Evolutionary conservation across 192 early-diverging fungal genomes (phyloP), one percentile per base, ranked within the genome.

Genomic region (Coemansia sp.): DNA sequence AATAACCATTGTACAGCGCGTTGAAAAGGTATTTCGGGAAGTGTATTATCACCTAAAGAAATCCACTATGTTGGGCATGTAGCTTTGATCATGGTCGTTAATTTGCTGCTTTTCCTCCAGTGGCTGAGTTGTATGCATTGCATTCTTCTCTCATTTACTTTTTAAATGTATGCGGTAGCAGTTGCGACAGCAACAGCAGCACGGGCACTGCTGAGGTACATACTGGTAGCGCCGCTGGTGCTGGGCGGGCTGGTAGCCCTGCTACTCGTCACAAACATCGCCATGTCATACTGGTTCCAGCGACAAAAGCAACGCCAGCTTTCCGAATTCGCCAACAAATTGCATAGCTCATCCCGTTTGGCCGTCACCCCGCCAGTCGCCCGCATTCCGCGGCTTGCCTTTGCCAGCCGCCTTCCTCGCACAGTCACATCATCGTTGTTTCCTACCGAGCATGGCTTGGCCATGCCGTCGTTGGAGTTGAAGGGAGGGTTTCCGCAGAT

Each of bases 201-300:
- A 26, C 62, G 73, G 3, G 50, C 39, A 28, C 18, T 49, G 4
- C 14, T 58, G 8, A 51, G 65, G 10, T 79, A 79, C 54, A 37
- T 48, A 3, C 8, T 73, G 15, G 44, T 79, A 2, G 36, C 54
- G 10, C 61, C 70, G 5, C 23, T 79, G 6, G 23, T 57, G 14
- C 40, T 74, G 5, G 64, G 53, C 0, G 43, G 60, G 1, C 9
- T 64, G 8, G 56, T 46, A 36, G 56, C 56, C 12, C 28, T 40
- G 20, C 66, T 79, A 12, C 60, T 79, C 5, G 40, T 28, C 18
- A 52, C 66, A 11, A 79, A 79, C 47, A 48, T 79, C 6, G n/a
- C 51, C 6, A 56, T 58, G 4, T 79, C 76, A 7, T 74, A 69
- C 54, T 69, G 58, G 66, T 79, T 74, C 55, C 71, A 74, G 39